Percentiles rank a stretch among this genome's conserved stretches.
Evolutionary conservation across 805 yeast genomes (phyloP).

Genomic region (Saturnispora bothae): DNA sequence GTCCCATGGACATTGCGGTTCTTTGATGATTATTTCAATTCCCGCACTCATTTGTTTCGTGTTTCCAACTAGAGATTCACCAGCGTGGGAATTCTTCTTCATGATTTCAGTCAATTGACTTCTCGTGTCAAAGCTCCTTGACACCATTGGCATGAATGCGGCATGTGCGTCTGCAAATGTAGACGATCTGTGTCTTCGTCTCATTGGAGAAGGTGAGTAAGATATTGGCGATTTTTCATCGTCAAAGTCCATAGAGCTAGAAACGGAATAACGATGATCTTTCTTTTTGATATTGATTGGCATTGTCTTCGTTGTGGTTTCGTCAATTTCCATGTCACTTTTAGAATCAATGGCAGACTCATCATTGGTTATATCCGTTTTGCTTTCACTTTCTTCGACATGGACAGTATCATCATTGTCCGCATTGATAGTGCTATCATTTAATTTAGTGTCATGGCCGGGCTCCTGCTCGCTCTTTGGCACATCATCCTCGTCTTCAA

Average conservation of each 20-base stretch:
- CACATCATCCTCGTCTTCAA: slow-evolving; percentile 19
- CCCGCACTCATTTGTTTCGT: too few relatives aligned
- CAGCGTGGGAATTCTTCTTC: slow-evolving; percentile 3
- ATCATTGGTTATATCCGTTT: too few relatives aligned
- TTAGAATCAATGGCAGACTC: background rate
- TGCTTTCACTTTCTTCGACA: background rate
- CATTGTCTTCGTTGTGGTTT: background rate
- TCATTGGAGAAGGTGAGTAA: slow-evolving; percentile 13
- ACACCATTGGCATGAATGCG: slow-evolving; percentile 10
- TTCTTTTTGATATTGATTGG: slow-evolving; percentile 18
- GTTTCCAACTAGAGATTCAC: too few relatives aligned
- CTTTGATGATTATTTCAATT: too few relatives aligned
- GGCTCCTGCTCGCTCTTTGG: too few relatives aligned
- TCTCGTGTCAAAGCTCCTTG: slow-evolving; percentile 10
- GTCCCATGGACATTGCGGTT: slow-evolving; percentile 42
- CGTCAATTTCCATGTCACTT: background rate
- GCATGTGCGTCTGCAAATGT: slow-evolving; percentile 7
- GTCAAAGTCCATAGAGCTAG: slow-evolving; percentile 26
- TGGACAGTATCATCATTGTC: slow-evolving; percentile 11
- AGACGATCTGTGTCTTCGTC: slow-evolving; percentile 9
- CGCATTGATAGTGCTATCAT: slow-evolving; percentile 11
- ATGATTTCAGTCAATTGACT: slow-evolving; percentile 25
- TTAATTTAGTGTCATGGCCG: background rate
- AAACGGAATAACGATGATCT: slow-evolving; percentile 22
- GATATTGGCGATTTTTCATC: slow-evolving; percentile 25